Percentiles rank a stretch among this genome's conserved stretches.
Conservation (phyloP, 441 rosid genomes). For the Viola pubescens region DNA sequence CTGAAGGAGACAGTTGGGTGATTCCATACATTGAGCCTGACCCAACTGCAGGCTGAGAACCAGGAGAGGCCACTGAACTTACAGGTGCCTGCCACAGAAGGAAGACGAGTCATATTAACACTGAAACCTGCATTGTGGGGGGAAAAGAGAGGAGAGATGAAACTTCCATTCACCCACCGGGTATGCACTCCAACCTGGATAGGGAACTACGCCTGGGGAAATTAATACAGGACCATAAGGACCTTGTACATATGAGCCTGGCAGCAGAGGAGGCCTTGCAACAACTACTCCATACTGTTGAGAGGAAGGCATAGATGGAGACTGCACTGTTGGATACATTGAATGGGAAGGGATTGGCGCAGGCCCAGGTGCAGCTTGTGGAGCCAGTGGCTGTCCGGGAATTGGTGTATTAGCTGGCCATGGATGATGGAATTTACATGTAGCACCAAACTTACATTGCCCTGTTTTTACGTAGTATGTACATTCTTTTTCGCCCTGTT, state of each 20-base stretch:
- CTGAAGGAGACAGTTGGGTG: constrained; percentile 59
- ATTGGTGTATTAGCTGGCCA: constrained; percentile 39
- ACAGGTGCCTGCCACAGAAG: constrained; percentile 40
- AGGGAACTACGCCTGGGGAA: constrained; percentile 66
- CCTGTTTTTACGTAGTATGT: constrained; percentile 88
- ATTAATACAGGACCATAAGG: constrained; percentile 67
- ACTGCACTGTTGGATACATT: constrained; percentile 52
- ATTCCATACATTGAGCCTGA: constrained; percentile 62
- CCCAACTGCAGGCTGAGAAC: constrained; percentile 54
- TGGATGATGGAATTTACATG: constrained; percentile 93
- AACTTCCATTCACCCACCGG: constrained; percentile 39
- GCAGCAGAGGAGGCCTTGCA: constrained; percentile 70
- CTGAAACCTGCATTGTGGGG: neutral
- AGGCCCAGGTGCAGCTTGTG: constrained; percentile 42
- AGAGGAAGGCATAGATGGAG: constrained; percentile 52
- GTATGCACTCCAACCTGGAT: constrained; percentile 69
- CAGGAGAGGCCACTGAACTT: constrained; percentile 54
- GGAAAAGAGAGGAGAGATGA: constrained; percentile 1
- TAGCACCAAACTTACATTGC: constrained; percentile 82
- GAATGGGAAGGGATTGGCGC: constrained; percentile 34
- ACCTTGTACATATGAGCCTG: constrained; percentile 59
- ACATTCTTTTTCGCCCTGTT: constrained; percentile 42
- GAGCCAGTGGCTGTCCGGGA: constrained; percentile 36
- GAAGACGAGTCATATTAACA: constrained; percentile 5
- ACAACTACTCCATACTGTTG: constrained; percentile 73